phyloP scores from a whole-genome alignment of 805 yeast species.

The Yarrowia sp. region DNA sequence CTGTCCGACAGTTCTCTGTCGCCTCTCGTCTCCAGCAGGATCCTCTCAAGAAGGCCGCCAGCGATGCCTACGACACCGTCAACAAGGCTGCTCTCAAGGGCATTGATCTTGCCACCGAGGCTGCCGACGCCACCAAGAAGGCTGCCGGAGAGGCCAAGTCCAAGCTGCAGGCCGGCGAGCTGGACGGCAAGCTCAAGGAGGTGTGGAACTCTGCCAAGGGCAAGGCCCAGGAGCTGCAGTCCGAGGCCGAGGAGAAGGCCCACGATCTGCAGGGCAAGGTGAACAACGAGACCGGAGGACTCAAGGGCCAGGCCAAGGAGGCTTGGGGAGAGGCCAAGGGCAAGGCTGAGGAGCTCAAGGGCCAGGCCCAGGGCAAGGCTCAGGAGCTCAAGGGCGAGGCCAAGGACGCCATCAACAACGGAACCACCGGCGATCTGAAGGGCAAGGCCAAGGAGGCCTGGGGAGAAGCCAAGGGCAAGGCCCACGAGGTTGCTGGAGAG shows the following conservation, averaged over 20 bases:
- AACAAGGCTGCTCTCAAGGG: slow-evolving; percentile 38
- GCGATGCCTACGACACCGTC: slow-evolving; percentile 32
- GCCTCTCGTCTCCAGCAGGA: slow-evolving; percentile 12
- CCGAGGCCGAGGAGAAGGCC: slow-evolving; percentile 13
- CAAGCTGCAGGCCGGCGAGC: not conserved
- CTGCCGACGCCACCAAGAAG: slow-evolving; percentile 30
- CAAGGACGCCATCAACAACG: slow-evolving; percentile 21
- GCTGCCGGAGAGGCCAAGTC: slow-evolving; percentile 14
- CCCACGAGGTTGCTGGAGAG: slow-evolving; percentile 32
- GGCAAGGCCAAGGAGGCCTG: slow-evolving; percentile 37
- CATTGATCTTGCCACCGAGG: slow-evolving; percentile 19
- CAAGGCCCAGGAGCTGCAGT: slow-evolving; percentile 31
- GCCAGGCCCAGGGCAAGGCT: slow-evolving; percentile 28
- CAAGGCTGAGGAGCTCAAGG: slow-evolving; percentile 36
- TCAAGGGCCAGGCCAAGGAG: slow-evolving; percentile 35
- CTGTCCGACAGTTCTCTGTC: slow-evolving; percentile 14
- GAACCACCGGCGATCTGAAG: slow-evolving; percentile 13
- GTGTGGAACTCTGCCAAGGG: slow-evolving; percentile 34
- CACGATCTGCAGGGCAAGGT: slow-evolving; percentile 25
- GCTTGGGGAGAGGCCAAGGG: slow-evolving; percentile 34
- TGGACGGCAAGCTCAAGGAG: slow-evolving; percentile 28
- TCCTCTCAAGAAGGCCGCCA: slow-evolving; percentile 24
- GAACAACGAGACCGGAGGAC: slow-evolving; percentile 5
- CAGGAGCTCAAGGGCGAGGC: slow-evolving; percentile 31
- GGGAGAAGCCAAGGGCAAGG: slow-evolving; percentile 35